Evolutionary conservation across 306 rosid species (phyloP), one percentile per base, ranked within the genome.

Genomic region (Castanea mollissima): DNA sequence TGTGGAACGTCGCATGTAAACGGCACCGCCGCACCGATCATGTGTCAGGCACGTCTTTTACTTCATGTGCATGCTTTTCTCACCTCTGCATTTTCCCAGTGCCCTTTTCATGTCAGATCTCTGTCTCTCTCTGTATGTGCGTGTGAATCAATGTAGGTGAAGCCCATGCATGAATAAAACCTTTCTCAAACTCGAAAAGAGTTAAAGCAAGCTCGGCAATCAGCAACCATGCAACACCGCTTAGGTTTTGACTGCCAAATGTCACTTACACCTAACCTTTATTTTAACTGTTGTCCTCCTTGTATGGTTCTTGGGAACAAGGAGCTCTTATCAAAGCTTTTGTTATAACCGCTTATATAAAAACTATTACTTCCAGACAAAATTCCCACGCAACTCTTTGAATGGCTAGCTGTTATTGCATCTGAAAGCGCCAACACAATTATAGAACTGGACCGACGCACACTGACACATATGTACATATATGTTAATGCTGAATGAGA

Each of bases 21-120:
- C 11, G 29, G 25, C 1, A n/a, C 73, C 51, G 79, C 11, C 23
- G 25, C 1, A n/a, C 73, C 51, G 79, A 38, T 86, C 83, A 90
- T 91, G 88, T 88, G 97, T 76, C 82, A 57, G 68, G 38, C 46
- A 86, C 78, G 82, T 75, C 82, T 77, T 44, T 63, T 44, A 68
- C 80, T 77, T 60, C 58, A 25, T 58, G 52, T 83, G 90, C 90
- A 89, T 89, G 92, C 81, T 64, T 86, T 63, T 51, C 80, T 74
- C 84, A 62, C 81, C 65, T 71, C 18, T 67, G 54, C 76, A 1
- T 49, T 46, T 74, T 54, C 38, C 55, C 41, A 7, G 46, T 52
- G 32, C 51, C 57, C 55, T 67, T 44, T 19, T 74, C 79, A 38
- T 38, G 46, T 38, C 46, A 38, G 67, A 38, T 56, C 46, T 56